Evolutionary conservation across 768 basidiomycete genomes (phyloP).

Genomic region (Leccinum sublutescens): DNA sequence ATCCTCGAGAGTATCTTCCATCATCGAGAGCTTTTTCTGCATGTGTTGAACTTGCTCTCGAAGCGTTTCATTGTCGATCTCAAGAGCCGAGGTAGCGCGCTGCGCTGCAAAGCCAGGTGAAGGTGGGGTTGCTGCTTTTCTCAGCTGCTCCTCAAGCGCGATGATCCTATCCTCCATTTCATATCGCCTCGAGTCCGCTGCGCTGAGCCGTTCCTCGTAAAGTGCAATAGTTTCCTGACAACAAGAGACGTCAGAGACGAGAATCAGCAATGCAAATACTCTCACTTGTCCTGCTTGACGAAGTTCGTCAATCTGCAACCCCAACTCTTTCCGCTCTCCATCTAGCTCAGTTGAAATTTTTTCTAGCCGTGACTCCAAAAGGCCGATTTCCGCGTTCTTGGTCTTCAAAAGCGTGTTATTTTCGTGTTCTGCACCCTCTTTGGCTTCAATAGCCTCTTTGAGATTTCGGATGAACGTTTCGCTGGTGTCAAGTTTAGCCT

Average conservation of each 20-base stretch:
- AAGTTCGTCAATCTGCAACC: constrained; percentile 76
- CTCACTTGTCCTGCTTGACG: constrained; percentile 84
- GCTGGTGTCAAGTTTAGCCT: constrained; percentile 44
- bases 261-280: neutral
- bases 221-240: constrained; percentile 87
- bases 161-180: constrained; percentile 71
- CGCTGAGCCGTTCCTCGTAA: constrained; percentile 85
- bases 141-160: constrained; percentile 52
- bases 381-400: constrained; percentile 59
- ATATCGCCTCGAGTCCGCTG: constrained; percentile 67
- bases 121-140: constrained; percentile 29
- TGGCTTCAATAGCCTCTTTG: constrained; percentile 50
- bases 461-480: constrained; percentile 46
- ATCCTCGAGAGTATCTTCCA: constrained; percentile 90
- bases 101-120: constrained; percentile 37
- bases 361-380: constrained; percentile 49
- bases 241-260: constrained; percentile 1
- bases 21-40: constrained; percentile 65
- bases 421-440: constrained; percentile 50
- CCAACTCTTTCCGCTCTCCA: constrained; percentile 65
- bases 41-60: constrained; percentile 88
- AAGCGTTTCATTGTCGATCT: constrained; percentile 94
- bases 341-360: constrained; percentile 46
- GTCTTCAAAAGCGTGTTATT: constrained; percentile 48
- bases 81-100: constrained; percentile 64